Evolutionary conservation across 192 early-diverging fungal genomes (phyloP), one percentile per base, ranked within the genome.

Genomic region (Backusella tarrabulga): DNA sequence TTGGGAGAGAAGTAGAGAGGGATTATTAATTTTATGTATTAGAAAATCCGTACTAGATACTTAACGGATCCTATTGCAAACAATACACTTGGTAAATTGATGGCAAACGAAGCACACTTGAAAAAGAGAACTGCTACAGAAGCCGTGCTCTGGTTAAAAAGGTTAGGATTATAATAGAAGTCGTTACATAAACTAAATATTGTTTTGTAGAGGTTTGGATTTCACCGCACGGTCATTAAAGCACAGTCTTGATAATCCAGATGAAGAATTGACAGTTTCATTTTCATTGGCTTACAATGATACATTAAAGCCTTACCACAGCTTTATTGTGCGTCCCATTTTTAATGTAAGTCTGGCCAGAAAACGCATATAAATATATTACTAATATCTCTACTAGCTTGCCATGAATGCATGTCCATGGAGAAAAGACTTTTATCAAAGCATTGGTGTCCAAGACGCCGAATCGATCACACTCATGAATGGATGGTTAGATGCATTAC

Each of bases 401-500:
- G 94, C 93, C 17, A 96, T 98, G 95, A 90, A 89, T 74, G 93
- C 93, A 11, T 97, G 96, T 81, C 97, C 97, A 7, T 88, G 88
- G 78, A 93, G 96, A 67, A 86, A 87, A 26, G 91, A 92, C 74
- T 97, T 98, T 84, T 98, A 95, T 81, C 83, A 85, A 26, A 94
- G 92, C 77, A 86, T 98, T 21, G 95, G 93, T 34, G 80, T 83
- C 32, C 86, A 89, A 78, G 84, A 91, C 60, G 83, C 83, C 34
- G 83, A 86, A 68, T 87, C 92, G 21, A 60, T 85, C 38, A 77
- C 82, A 35, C 80, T 90, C n/a, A 87, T 95, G 72, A 82, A 85
- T 35, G 78, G 79, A 34, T 98, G 93, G 91, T 86, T 95, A 42
- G 67, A 50, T 6, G 92, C 90, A 29, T 86, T 98, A 54, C 92